Conservation (phyloP, 106 monocot species). For the Cymbidium sinense region DNA sequence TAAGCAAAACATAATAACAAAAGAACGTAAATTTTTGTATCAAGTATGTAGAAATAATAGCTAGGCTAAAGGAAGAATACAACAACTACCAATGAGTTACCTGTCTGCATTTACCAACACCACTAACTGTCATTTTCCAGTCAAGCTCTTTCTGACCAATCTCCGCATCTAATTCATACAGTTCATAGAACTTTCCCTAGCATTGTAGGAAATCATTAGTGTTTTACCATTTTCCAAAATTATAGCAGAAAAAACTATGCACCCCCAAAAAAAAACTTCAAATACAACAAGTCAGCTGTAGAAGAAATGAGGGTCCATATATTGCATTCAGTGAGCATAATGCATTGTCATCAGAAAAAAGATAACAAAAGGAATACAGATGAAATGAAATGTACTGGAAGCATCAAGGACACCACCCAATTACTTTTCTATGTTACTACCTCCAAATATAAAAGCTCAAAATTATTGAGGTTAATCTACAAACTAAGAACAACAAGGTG, state of each 20-base stretch:
- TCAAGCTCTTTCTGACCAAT: constrained; percentile 93
- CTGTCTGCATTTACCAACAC: constrained; percentile 98
- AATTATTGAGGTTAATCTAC: too few species aligned
- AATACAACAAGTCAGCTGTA: background rate
- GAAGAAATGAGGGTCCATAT: background rate
- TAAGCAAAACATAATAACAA: background rate
- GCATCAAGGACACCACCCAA: background rate
- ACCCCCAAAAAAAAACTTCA: background rate
- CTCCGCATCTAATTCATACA: constrained; percentile 96
- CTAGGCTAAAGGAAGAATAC: background rate
- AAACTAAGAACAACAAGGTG: too few species aligned
- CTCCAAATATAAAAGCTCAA: too few species aligned
- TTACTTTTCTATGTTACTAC: background rate
- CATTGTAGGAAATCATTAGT: background rate
- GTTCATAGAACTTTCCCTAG: constrained; percentile 96
- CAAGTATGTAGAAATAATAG: background rate
- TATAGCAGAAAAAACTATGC: background rate
- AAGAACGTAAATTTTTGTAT: background rate
- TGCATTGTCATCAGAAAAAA: background rate
- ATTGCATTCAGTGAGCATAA: background rate
- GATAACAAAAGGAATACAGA: background rate
- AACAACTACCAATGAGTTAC: constrained; percentile 19
- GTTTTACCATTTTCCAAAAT: background rate
- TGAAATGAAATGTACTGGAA: too few species aligned
- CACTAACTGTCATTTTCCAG: constrained; percentile 97